phyloP scores from a whole-genome alignment of 345 rosid genomes.

The Moricandia moricandioides region DNA sequence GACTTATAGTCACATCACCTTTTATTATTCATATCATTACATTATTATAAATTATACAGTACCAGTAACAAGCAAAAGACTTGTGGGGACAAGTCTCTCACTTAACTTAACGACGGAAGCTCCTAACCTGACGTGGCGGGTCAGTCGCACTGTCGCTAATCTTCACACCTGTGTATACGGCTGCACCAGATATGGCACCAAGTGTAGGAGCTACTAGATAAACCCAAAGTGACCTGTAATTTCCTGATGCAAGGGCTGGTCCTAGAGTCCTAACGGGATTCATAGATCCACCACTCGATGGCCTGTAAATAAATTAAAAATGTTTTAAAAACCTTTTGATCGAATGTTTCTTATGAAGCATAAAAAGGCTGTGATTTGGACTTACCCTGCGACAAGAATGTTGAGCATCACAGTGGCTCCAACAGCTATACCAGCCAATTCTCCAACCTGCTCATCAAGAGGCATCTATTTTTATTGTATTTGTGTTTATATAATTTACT shows the following conservation, averaged over 20 bases:
- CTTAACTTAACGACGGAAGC: constrained; percentile 78
- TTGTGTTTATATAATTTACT: neutral
- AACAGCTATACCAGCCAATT: constrained; percentile 93
- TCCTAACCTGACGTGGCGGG: constrained; percentile 69
- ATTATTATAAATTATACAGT: constrained; percentile 20
- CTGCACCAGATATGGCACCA: constrained; percentile 80
- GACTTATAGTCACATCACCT: constrained; percentile 37
- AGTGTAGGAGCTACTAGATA: constrained; percentile 86
- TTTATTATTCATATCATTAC: constrained; percentile 16
- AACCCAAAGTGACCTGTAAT: constrained; percentile 69
- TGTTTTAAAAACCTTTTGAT: neutral
- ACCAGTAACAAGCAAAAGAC: constrained; percentile 18
- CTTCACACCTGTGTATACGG: constrained; percentile 71
- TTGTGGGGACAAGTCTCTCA: neutral
- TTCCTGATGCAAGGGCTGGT: constrained; percentile 94
- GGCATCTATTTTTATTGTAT: neutral
- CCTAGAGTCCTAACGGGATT: constrained; percentile 63
- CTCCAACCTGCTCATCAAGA: constrained; percentile 69
- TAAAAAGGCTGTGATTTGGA: neutral
- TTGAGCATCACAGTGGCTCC: constrained; percentile 98
- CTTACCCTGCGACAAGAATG: constrained; percentile 86
- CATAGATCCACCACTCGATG: constrained; percentile 73
- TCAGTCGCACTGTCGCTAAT: constrained; percentile 57
- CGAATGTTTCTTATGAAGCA: no score
- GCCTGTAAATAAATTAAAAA: constrained; percentile 44